These are phyloP conservation scores for barrel medic (Medicago truncatula) DNA, from an alignment of 306 rosid species.

Conservation along the genomic window DNA sequence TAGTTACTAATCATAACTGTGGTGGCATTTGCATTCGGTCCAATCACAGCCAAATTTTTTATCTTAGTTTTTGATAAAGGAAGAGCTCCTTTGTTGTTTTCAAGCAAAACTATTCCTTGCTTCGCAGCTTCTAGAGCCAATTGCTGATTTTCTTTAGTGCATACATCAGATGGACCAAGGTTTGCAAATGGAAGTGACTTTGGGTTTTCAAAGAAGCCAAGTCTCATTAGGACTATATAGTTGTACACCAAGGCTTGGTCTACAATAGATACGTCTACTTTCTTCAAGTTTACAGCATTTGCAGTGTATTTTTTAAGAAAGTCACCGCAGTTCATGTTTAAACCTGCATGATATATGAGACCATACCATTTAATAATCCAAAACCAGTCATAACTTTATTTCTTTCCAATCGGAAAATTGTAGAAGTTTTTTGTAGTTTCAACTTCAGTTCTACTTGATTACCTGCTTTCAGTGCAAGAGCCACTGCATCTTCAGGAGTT, in stretches of 20 bases:
- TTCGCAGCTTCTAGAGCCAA: constrained; percentile 76
- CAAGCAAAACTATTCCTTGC: constrained; percentile 74
- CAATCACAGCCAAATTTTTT: constrained; percentile 57
- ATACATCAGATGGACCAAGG: constrained; percentile 72
- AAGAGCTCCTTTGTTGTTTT: constrained; percentile 62
- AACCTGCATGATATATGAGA: constrained; percentile 57
- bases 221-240: constrained; percentile 77
- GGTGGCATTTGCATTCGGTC: constrained; percentile 80
- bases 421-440: background rate
- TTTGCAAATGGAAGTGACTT: constrained; percentile 59
- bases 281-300: constrained; percentile 62
- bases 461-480: constrained; percentile 84
- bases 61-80: constrained; percentile 50
- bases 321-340: constrained; percentile 78
- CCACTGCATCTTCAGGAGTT: constrained; percentile 89
- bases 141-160: constrained; percentile 57
- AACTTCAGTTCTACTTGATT: constrained; percentile 2
- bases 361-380: background rate
- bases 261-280: constrained; percentile 60
- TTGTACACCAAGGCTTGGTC: constrained; percentile 77
- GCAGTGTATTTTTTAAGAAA: constrained; percentile 60
- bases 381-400: background rate
- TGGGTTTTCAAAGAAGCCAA: constrained; percentile 79
- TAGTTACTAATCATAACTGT: constrained; percentile 73
- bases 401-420: constrained; percentile 16